Conservation (phyloP, 352 stramenopile species). For the Phytophthora rubi region DNA sequence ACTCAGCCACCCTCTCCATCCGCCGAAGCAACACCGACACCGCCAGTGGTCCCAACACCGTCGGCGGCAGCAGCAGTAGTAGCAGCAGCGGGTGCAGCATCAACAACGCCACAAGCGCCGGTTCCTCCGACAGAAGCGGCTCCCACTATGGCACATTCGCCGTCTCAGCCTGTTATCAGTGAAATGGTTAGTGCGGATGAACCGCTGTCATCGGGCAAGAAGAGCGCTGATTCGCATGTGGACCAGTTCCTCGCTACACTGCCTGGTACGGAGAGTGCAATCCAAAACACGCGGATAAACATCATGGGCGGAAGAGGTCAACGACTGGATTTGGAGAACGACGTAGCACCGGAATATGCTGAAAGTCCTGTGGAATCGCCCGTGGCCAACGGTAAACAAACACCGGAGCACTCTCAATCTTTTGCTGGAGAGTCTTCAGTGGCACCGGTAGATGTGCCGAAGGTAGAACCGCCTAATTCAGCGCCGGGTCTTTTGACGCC, state of each 20-base stretch:
- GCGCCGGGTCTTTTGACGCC: conserved; percentile 44
- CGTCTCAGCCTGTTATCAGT: conserved; percentile 38
- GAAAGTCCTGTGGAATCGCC: conserved; percentile 37
- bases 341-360: conserved; percentile 41
- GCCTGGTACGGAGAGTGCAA: conserved; percentile 91
- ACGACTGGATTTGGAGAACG: conserved; percentile 83
- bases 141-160: conserved; percentile 16
- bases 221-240: conserved; percentile 50
- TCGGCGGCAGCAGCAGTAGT: background rate
- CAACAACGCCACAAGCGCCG: conserved; percentile 2
- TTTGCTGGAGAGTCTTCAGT: conserved; percentile 32
- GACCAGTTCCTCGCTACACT: conserved; percentile 85
- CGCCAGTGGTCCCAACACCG: background rate
- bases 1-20: conserved; percentile 19
- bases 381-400: conserved; percentile 29
- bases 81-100: background rate
- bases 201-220: conserved; percentile 58
- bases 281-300: conserved; percentile 91
- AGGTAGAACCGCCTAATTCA: conserved; percentile 33
- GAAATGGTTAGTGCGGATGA: conserved; percentile 47
- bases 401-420: conserved; percentile 32
- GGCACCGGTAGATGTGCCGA: background rate
- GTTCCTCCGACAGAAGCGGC: conserved; percentile 9
- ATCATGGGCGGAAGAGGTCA: conserved; percentile 92
- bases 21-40: conserved; percentile 1